Base-by-base conservation (phyloP, 257 asterid genomes). In the Solanum sejunctum region DNA sequence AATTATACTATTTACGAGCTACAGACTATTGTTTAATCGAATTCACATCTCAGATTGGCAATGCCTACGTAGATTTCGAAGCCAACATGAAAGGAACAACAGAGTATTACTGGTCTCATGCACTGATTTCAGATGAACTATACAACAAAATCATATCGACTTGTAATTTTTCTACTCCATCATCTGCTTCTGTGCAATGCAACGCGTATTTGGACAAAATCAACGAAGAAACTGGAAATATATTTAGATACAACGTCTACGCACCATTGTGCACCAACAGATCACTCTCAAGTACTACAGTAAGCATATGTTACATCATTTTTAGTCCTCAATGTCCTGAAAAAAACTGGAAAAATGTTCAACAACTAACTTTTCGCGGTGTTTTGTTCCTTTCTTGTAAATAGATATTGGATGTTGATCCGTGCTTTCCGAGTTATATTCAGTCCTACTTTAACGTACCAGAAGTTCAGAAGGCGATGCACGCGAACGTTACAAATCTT, bases 181-280 rank as follows among this genome's bases (percentile, higher is more conserved):
- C 82, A 0, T 67, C 71, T 13, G 54, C 13, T 10, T 81, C 90
- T 10, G 3, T 36, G 7, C 66, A 64, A 23, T 86, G 84, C 82
- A 41, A 32, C 13, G 5, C 26, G 6, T 69, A 84, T 47, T 5
- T 51, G 5, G 1, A 1, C 11, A 56, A 75, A 60, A 88, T 81
- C 3, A 21, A 51, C 13, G 41, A 54, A 0, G 82, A 58, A 21
- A 12, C 1, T 28, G 87, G 88, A 67, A 28, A 84, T 28, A 21
- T 90, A 41, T 79, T 47, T 84, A 21, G 36, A 36, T 89, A 89
- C 61, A 41, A 91, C 57, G 73, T 92, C 12, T 92, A 92, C 84
- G 92, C 88, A 10, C 90, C 92, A 23, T 69, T 84, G 57, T 92
- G 93, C 86, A 17, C 12, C 32, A 15, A 47, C 8, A 0, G 6